These are phyloP conservation scores for Stephanodiscus triporus DNA, from an alignment of 108 stramenopile species.

Conservation along the genomic window DNA sequence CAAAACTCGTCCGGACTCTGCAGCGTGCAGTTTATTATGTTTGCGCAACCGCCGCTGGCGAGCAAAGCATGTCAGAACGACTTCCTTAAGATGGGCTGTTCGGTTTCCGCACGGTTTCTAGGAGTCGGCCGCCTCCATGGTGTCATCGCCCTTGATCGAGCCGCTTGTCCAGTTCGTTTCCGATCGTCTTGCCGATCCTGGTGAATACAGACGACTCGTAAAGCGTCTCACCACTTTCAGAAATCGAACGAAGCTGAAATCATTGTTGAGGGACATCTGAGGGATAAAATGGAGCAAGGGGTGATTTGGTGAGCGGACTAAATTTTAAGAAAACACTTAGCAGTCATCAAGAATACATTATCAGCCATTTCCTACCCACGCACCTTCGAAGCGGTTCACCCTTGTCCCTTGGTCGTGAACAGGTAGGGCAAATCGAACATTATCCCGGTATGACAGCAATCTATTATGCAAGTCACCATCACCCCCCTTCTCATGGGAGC, in stretches of 20 bases:
- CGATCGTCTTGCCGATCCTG: constrained; percentile 40
- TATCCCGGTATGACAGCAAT: constrained; percentile 84
- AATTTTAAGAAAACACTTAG: no score
- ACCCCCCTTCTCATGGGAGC: constrained; percentile 87
- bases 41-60: constrained; percentile 26
- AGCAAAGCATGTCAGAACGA: constrained; percentile 21
- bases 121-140: constrained; percentile 30
- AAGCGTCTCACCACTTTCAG: constrained; percentile 87
- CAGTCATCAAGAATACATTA: no score
- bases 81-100: neutral
- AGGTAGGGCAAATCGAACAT: constrained; percentile 83
- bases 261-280: constrained; percentile 71
- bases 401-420: constrained; percentile 71
- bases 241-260: constrained; percentile 88
- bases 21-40: constrained; percentile 37
- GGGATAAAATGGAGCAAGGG: neutral
- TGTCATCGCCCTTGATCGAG: constrained; percentile 39
- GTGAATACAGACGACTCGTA: constrained; percentile 86
- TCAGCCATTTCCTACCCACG: constrained; percentile 6
- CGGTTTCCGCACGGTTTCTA: constrained; percentile 43
- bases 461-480: constrained; percentile 77
- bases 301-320: neutral
- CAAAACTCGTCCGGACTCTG: constrained; percentile 33
- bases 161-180: constrained; percentile 42
- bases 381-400: constrained; percentile 53